Evolutionary conservation across 805 yeast species (phyloP), one percentile per base, ranked within the genome.

Genomic region (Saccharomycopsis olivae): DNA sequence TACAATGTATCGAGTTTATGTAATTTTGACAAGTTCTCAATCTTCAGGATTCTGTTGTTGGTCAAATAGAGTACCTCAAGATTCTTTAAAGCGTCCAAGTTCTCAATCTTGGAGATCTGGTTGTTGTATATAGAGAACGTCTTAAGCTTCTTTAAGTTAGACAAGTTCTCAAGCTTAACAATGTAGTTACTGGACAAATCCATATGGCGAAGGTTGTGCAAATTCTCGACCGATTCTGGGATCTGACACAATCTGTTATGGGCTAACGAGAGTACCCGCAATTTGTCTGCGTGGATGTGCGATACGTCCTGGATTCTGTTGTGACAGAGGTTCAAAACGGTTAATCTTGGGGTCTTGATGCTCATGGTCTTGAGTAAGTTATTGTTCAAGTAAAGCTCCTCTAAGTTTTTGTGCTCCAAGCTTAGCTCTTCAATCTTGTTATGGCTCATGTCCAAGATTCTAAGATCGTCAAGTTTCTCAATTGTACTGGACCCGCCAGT

Each of bases 1-100:
- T 89, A 59, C 36, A 78, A 65, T 59, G 87, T 95, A 54, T 75
- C 60, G 36, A 53, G 55, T 13, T 45, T 49, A 6, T 60, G 62
- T 4, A 46, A 36, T 38, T 61, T 62, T 42, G 15, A 13, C 31
- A 40, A 29, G 23, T 36, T 33, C 27, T 38, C 44, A 28, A 40
- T 40, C 15, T 40, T 40, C 9, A 16, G 16, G 28, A 40, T 40
- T 29, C 32, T 25, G 21, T 40, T 40, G 17, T 18, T 31, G 18
- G 19, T 28, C 30, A 40, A 36, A 28, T 33, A 31, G n/a, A 40
- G 17, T 13, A 8, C 14, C 17, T 36, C 20, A 8, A 40, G 16
- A 21, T 29, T 19, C 9, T 11, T 24, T 11, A 40, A 28, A 10
- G 15, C 17, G 5, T 21, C 36, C 37, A 40, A 30, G 16, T 40